Conservation (phyloP, 2,329 filamentous ascomycete species). For the Lojkania enalia region DNA sequence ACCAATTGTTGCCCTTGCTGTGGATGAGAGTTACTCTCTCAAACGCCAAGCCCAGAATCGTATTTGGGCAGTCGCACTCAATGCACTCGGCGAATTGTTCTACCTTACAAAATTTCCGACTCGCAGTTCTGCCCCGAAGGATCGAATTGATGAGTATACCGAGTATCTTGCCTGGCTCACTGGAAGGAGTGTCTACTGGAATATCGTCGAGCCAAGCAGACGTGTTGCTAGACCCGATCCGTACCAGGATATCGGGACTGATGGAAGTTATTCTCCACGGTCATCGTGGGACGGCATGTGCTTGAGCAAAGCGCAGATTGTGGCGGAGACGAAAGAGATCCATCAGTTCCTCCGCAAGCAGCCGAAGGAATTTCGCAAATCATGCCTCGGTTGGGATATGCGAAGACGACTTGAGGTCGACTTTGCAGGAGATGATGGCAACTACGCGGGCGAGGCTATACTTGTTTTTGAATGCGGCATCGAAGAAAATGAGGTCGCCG, state of each 20-base stretch:
- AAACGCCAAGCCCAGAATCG: slow-evolving; percentile 71
- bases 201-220: slow-evolving; percentile 75
- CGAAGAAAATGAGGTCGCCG: slow-evolving; percentile 59
- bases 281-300: slow-evolving; percentile 76
- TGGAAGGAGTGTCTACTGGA: slow-evolving; percentile 79
- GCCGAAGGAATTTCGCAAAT: slow-evolving; percentile 76
- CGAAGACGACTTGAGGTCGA: slow-evolving; percentile 81
- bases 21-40: slow-evolving; percentile 80
- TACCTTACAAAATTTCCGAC: slow-evolving; percentile 75
- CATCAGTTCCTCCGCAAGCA: slow-evolving; percentile 73
- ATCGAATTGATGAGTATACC: slow-evolving; percentile 54
- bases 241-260: slow-evolving; percentile 65
- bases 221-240: slow-evolving; percentile 73
- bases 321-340: slow-evolving; percentile 79
- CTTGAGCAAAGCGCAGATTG: slow-evolving; percentile 69
- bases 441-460: slow-evolving; percentile 74
- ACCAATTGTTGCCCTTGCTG: slow-evolving; percentile 79
- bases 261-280: slow-evolving; percentile 76
- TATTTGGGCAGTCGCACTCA: slow-evolving; percentile 90
- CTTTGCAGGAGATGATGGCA: slow-evolving; percentile 79
- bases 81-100: slow-evolving; percentile 89
- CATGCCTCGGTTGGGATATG: slow-evolving; percentile 92
- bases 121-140: slow-evolving; percentile 55
- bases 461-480: slow-evolving; percentile 74
- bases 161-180: slow-evolving; percentile 76